Percentiles rank a stretch among this genome's conserved stretches.
These are phyloP conservation scores for Tilletia indica DNA, from an alignment of 1,284 basidiomycete genomes.

Conservation along the genomic window DNA sequence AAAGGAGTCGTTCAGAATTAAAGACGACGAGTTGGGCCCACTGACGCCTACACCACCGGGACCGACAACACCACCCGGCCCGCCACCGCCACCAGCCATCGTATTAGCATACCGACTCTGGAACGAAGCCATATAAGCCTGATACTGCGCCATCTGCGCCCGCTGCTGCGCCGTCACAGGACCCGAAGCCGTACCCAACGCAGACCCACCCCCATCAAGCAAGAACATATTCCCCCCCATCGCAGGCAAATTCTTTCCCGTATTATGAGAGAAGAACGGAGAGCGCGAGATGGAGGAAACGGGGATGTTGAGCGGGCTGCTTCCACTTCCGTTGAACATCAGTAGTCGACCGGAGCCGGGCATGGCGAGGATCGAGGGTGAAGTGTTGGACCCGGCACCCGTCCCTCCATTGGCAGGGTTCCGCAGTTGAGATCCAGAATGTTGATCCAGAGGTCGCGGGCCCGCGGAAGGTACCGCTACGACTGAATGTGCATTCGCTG, in stretches of 20 bases:
- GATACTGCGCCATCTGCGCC: slow-evolving; percentile 13
- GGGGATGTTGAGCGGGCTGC: not conserved
- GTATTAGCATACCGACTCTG: slow-evolving; percentile 14
- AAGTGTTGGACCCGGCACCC: not conserved
- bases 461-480: not conserved
- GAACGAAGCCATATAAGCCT: slow-evolving; percentile 14
- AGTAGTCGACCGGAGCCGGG: not conserved
- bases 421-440: not conserved
- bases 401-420: not conserved
- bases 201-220: slow-evolving; percentile 8
- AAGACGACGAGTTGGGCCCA: not conserved
- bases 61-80: not conserved
- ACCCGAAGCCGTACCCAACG: not conserved
- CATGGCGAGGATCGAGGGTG: slow-evolving; percentile 4
- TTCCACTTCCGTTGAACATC: slow-evolving; percentile 7
- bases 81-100: not conserved
- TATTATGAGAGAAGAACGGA: slow-evolving; percentile 5
- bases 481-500: too few species aligned
- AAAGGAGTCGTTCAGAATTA: not conserved
- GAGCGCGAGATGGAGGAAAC: slow-evolving; percentile 3
- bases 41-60: not conserved
- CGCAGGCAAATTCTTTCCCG: not conserved
- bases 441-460: not conserved
- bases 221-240: not conserved
- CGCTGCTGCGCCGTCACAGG: slow-evolving; percentile 8